phyloP scores from a whole-genome alignment of 2,329 filamentous ascomycete species.

The Diaporthe velutina region DNA sequence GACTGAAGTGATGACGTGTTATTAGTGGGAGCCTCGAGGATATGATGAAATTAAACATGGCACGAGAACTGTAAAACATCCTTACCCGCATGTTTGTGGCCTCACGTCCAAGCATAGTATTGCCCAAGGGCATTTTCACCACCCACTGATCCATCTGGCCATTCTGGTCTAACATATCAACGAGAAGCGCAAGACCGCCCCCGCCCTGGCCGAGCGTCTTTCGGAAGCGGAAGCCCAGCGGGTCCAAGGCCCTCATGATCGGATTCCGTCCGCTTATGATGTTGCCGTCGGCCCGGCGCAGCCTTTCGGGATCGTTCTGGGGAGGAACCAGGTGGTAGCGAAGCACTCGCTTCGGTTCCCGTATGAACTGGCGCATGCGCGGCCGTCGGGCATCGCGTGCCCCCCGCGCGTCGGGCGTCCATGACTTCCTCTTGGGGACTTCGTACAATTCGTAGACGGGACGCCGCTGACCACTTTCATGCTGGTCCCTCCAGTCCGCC shows the following conservation, averaged over 20 bases:
- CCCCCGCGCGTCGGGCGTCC: neutral
- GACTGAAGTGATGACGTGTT: neutral
- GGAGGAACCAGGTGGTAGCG: neutral
- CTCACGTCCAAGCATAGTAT: neutral
- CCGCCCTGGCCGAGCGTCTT: slow-evolving; percentile 15
- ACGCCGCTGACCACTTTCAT: neutral
- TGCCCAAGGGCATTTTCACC: neutral
- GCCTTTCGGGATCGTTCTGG: neutral
- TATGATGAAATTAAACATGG: neutral
- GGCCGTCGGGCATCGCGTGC: neutral
- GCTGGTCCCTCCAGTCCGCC: neutral
- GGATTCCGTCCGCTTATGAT: slow-evolving; percentile 3
- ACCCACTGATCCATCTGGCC: slow-evolving; percentile 5
- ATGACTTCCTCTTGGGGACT: slow-evolving; percentile 1
- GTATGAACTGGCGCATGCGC: neutral
- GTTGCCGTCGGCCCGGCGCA: neutral
- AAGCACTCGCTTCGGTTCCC: neutral
- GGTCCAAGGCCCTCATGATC: neutral
- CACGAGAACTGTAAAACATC: neutral
- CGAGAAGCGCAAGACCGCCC: neutral
- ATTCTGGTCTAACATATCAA: neutral
- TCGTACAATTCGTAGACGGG: neutral
- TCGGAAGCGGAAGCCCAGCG: slow-evolving; percentile 12
- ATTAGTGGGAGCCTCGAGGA: neutral
- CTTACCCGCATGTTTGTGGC: slow-evolving; percentile 3